These are phyloP conservation scores for Vigna mungo DNA, from an alignment of 306 rosid genomes.

Conservation along the genomic window DNA sequence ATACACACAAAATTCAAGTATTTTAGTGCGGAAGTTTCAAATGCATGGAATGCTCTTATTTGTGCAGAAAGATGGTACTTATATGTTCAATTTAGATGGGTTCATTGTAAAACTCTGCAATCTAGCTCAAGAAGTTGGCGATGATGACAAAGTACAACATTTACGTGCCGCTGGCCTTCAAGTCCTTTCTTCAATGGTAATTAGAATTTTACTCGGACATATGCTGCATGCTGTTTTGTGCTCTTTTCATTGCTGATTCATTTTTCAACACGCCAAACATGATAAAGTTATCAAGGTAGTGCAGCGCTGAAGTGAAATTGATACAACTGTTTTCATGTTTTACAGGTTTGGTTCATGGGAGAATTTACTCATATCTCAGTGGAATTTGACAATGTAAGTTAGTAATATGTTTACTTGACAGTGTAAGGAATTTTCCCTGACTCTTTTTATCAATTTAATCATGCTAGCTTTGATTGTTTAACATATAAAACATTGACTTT, in stretches of 20 bases:
- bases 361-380: conserved; percentile 72
- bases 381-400: conserved; percentile 74
- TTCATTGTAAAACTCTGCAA: conserved; percentile 64
- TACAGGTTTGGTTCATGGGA: conserved; percentile 86
- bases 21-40: conserved; percentile 12
- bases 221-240: conserved; percentile 17
- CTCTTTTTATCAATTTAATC: not conserved
- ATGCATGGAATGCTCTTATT: conserved; percentile 12
- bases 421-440: not conserved
- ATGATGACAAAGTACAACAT: conserved; percentile 48
- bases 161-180: conserved; percentile 69
- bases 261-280: conserved; percentile 25
- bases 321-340: conserved; percentile 41
- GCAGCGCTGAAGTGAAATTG: conserved; percentile 15
- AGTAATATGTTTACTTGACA: conserved; percentile 25
- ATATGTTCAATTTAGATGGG: conserved; percentile 75
- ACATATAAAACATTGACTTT: conserved; percentile 7
- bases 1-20: conserved; percentile 10
- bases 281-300: conserved; percentile 16
- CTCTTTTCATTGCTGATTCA: conserved; percentile 26
- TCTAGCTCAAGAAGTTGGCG: conserved; percentile 70
- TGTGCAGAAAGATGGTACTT: conserved; percentile 75
- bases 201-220: conserved; percentile 24
- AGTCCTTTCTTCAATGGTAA: conserved; percentile 72
- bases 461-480: conserved; percentile 22